Conservation (phyloP, 495 filamentous ascomycete genomes). For the Lasiosphaeria ovina region DNA sequence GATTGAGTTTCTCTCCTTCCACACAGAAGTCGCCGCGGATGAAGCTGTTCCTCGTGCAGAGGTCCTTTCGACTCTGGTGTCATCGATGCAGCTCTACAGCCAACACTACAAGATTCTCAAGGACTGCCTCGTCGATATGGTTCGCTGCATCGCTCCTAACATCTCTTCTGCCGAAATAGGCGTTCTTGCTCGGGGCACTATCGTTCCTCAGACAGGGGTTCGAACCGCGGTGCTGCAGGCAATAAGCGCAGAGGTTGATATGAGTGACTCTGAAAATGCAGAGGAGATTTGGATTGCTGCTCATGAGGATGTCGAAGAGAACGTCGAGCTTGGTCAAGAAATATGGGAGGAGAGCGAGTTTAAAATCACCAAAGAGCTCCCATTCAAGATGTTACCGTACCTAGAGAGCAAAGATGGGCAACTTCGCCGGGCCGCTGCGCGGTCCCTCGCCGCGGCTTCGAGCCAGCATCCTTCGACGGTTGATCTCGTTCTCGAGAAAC, state of each 20-base stretch:
- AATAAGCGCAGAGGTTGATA: constrained; percentile 84
- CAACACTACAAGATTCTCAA: constrained; percentile 94
- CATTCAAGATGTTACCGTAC: constrained; percentile 71
- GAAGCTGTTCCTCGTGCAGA: constrained; percentile 70
- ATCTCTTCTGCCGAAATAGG: constrained; percentile 67
- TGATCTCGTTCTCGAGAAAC: constrained; percentile 53
- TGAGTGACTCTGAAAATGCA: constrained; percentile 79
- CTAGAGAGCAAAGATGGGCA: constrained; percentile 74
- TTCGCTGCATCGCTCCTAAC: constrained; percentile 73
- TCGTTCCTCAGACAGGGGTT: constrained; percentile 75
- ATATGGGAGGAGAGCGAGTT: constrained; percentile 96
- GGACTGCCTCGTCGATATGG: constrained; percentile 82
- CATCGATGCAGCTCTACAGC: constrained; percentile 81
- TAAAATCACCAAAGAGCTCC: constrained; percentile 58
- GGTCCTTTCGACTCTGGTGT: constrained; percentile 65
- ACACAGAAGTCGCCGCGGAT: constrained; percentile 72
- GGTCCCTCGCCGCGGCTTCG: constrained; percentile 73
- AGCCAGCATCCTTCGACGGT: constrained; percentile 49
- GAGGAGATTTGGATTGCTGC: constrained; percentile 91
- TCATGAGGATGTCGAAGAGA: constrained; percentile 88
- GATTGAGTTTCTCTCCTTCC: constrained; percentile 86
- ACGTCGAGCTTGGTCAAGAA: constrained; percentile 72
- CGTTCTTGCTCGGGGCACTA: constrained; percentile 68
- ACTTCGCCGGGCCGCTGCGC: constrained; percentile 77
- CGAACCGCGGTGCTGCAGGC: constrained; percentile 86